phyloP scores from a whole-genome alignment of 169 alveolate species.

The Babesia caballi region DNA sequence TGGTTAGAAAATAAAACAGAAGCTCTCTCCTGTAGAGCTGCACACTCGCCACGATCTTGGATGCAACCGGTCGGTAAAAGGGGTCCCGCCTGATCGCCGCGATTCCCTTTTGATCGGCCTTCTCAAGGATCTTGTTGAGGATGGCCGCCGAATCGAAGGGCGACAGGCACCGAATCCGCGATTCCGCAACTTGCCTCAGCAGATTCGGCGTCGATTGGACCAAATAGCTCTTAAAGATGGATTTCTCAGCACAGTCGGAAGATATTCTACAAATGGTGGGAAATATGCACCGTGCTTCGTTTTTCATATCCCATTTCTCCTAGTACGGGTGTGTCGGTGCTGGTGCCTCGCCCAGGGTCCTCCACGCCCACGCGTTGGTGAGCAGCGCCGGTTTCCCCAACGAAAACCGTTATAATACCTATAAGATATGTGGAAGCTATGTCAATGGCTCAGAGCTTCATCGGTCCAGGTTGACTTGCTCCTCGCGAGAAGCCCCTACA shows the following conservation, averaged over 20 bases:
- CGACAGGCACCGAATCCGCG: conserved; percentile 32
- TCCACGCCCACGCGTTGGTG: no score
- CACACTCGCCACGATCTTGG: conserved; percentile 24
- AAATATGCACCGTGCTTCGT: conserved; percentile 16
- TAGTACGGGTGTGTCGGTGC: no score
- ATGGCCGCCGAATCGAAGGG: conserved; percentile 59
- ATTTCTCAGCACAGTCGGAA: conserved; percentile 24
- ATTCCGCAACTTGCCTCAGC: conserved; percentile 44
- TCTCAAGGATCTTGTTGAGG: conserved; percentile 14
- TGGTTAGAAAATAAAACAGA: conserved; percentile 32
- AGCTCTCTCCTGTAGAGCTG: conserved; percentile 30
- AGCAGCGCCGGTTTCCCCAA: no score
- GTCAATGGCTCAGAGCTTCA: no score
- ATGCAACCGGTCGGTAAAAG: conserved; percentile 26
- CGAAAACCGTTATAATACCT: no score
- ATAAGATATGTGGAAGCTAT: no score
- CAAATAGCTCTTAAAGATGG: conserved; percentile 20
- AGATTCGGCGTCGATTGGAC: conserved; percentile 7
- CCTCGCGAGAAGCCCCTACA: conserved; percentile 29
- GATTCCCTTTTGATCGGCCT: background rate
- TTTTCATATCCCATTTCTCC: conserved; percentile 8
- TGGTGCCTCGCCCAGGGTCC: no score
- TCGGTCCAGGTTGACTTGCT: no score
- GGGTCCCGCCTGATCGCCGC: conserved; percentile 27
- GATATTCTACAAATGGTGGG: conserved; percentile 45